A percentile compares a stretch with the other conserved stretches of the same genome.
phyloP scores from a whole-genome alignment of 805 yeast species.

The Yamadazyma insecticola region DNA sequence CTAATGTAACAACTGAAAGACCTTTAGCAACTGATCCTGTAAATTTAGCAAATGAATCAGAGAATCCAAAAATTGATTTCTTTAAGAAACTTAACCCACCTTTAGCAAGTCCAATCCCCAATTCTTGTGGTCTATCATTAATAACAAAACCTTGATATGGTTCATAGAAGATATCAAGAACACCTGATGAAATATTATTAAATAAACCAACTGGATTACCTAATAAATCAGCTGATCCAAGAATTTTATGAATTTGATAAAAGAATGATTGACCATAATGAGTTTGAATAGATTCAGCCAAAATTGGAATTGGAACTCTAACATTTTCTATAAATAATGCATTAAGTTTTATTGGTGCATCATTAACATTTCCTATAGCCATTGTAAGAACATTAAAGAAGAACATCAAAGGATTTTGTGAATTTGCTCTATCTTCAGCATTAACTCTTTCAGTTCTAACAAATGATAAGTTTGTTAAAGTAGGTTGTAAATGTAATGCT shows the following conservation, averaged over 20 bases:
- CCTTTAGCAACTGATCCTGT: conserved; percentile 96
- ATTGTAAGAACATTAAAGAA: conserved; percentile 83
- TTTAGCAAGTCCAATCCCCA: conserved; percentile 92
- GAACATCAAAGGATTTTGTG: conserved; percentile 67
- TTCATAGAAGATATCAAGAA: conserved; percentile 92
- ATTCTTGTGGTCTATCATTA: conserved; percentile 93
- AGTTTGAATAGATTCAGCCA: conserved; percentile 64
- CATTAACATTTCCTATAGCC: conserved; percentile 96
- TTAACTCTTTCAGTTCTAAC: conserved; percentile 79
- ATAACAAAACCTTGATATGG: conserved; percentile 94
- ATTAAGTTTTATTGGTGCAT: conserved; percentile 89
- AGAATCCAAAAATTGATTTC: conserved; percentile 90
- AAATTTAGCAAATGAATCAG: conserved; percentile 88
- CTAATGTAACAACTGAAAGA: conserved; percentile 84
- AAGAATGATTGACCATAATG: conserved; percentile 92
- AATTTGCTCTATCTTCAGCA: conserved; percentile 51
- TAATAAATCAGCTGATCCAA: conserved; percentile 93
- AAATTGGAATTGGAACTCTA: conserved; percentile 74
- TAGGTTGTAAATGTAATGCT: conserved; percentile 87
- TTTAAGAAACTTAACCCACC: conserved; percentile 93
- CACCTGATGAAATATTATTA: conserved; percentile 90
- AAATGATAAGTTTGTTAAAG: conserved; percentile 83
- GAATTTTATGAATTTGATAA: conserved; percentile 84
- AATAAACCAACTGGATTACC: conserved; percentile 98
- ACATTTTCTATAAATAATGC: conserved; percentile 86